Base-by-base conservation (phyloP, 805 yeast species). In the Helenozyma rhizophorensis region DNA sequence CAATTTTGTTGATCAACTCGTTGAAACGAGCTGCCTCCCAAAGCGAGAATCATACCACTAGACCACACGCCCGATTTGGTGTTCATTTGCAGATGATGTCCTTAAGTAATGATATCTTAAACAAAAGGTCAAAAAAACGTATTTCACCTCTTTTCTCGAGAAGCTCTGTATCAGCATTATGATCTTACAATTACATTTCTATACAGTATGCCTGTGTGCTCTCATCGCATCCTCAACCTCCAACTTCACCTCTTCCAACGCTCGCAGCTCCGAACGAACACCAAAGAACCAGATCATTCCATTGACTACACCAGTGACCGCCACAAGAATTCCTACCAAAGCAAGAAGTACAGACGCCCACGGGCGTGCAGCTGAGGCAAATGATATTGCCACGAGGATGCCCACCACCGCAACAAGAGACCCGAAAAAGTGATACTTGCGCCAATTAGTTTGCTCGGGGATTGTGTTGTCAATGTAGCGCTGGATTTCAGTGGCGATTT, bases 231-330 rank as follows among this genome's bases (percentile, higher is more conserved):
- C 68, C 35, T 54, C 56, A 2, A 88, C 83, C 53, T 90, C 94
- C 43, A 69, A 56, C 37, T 73, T 72, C 4, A 87, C 87, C 58
- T 90, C 97, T 15, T 60, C 62, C 29, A 93, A 58, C 1, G 89
- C 90, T 28, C 97, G 65, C 32, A 65, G 54, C 53, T 93, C 98
- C n/a, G 76, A 70, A 21, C 87, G 67, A 1, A 95, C 94, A 52
- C 89, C 90, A 19, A 87, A 51, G 36, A 69, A 72, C 25, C 90
- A 89, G 27, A 93, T 83, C 34, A 85, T 50, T 0, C 95, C 95
- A 51, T 87, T 80, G 1, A 83, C 54, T 0, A 74, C 60, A 0
- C 96, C 97, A 0, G 89, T 70, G 3, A 78, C 68, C 0, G 78
- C 69, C 3, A 87, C 54, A 0, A 77, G 43, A 0, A 75, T 64